These are phyloP conservation scores for Niveomyces coronatus DNA, from an alignment of 2,329 filamentous ascomycete genomes.

Conservation along the genomic window DNA sequence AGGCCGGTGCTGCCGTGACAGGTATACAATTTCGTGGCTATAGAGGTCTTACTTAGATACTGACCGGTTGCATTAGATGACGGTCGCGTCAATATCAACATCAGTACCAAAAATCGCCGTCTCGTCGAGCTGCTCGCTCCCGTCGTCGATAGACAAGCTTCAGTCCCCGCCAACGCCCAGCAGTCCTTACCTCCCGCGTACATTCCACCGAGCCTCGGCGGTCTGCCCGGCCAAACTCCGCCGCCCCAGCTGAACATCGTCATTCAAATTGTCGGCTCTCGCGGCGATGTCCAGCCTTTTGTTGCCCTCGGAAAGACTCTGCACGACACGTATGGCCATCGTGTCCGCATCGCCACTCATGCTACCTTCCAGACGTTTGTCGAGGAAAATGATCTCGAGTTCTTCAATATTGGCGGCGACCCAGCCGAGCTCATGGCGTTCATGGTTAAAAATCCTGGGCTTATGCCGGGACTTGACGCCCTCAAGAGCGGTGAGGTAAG, in stretches of 20 bases:
- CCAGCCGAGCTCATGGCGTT: slow-evolving; percentile 73
- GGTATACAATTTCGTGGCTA: slow-evolving; percentile 25
- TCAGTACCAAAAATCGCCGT: slow-evolving; percentile 58
- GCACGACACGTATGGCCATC: slow-evolving; percentile 55
- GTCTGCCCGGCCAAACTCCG: slow-evolving; percentile 41
- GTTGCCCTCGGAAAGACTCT: slow-evolving; percentile 57
- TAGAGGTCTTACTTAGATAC: too few species aligned
- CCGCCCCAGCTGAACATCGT: slow-evolving; percentile 57
- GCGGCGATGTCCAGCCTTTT: slow-evolving; percentile 69
- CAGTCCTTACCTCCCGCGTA: slow-evolving; percentile 52
- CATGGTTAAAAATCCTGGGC: slow-evolving; percentile 80
- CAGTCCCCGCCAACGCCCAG: slow-evolving; percentile 30
- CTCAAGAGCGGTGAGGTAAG: slow-evolving; percentile 68
- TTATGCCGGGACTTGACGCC: slow-evolving; percentile 74
- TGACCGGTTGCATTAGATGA: slow-evolving; percentile 38
- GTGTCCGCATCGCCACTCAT: slow-evolving; percentile 66
- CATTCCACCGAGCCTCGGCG: slow-evolving; percentile 62
- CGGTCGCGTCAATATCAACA: slow-evolving; percentile 70
- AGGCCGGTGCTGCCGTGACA: slow-evolving; percentile 50
- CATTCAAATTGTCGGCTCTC: slow-evolving; percentile 64
- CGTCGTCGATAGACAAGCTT: slow-evolving; percentile 47
- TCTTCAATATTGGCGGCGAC: slow-evolving; percentile 68
- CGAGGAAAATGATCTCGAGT: slow-evolving; percentile 60
- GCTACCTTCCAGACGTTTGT: slow-evolving; percentile 58
- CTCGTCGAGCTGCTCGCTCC: slow-evolving; percentile 59